Evolutionary conservation across 768 basidiomycete genomes (phyloP).

Genomic region (Pleurotus djamor): DNA sequence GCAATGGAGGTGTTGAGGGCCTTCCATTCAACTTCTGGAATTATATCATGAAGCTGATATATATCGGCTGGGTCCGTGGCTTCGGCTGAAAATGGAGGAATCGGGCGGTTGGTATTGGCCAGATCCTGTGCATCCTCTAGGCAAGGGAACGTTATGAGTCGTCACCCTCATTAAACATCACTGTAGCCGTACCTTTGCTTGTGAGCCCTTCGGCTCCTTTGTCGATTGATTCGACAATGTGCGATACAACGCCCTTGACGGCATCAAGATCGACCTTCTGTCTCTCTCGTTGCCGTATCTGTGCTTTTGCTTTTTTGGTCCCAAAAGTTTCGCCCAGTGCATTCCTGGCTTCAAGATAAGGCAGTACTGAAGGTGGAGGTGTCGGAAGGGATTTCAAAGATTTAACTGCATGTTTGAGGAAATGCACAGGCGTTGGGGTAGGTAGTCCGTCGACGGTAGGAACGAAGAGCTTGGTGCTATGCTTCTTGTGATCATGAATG

Average conservation of each 20-base stretch:
- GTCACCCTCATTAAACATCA: neutral
- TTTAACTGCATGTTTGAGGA: slow-evolving; percentile 80
- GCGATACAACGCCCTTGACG: slow-evolving; percentile 80
- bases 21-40: slow-evolving; percentile 81
- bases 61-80: slow-evolving; percentile 72
- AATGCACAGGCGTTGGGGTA: slow-evolving; percentile 59
- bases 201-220: slow-evolving; percentile 68
- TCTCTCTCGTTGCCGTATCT: slow-evolving; percentile 82
- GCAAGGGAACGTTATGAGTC: neutral
- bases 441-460: slow-evolving; percentile 22
- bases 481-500: slow-evolving; percentile 75
- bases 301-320: slow-evolving; percentile 89
- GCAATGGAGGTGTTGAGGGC: slow-evolving; percentile 48
- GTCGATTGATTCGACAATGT: slow-evolving; percentile 83
- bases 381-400: slow-evolving; percentile 67
- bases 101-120: slow-evolving; percentile 63
- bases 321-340: slow-evolving; percentile 93
- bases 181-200: slow-evolving; percentile 52
- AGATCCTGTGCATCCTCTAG: slow-evolving; percentile 67
- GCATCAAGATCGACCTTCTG: slow-evolving; percentile 88
- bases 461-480: slow-evolving; percentile 59
- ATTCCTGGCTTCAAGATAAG: slow-evolving; percentile 64
- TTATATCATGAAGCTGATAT: slow-evolving; percentile 72
- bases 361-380: slow-evolving; percentile 44
- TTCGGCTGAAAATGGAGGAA: slow-evolving; percentile 69